phyloP scores from a whole-genome alignment of 352 stramenopile genomes.

The Blastocystis sp. region DNA sequence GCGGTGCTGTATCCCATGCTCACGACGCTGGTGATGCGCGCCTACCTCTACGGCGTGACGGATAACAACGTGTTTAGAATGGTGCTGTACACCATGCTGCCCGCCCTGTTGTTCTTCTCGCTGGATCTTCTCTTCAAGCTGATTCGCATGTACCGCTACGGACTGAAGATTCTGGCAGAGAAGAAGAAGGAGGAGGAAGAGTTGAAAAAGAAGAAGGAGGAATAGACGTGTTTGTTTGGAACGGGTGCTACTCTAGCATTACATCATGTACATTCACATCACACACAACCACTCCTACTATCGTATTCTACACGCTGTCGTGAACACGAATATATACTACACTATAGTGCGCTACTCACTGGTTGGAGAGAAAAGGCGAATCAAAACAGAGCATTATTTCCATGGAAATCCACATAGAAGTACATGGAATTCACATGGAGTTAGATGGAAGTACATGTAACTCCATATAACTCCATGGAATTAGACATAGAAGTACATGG shows the following conservation, averaged over 20 bases:
- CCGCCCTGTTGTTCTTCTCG: constrained; percentile 18
- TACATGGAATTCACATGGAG: too few species aligned
- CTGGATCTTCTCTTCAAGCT: constrained; percentile 17
- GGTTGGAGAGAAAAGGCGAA: constrained; percentile 29
- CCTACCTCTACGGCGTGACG: not conserved
- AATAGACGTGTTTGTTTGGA: too few species aligned
- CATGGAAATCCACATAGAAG: not conserved
- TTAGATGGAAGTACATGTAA: too few species aligned
- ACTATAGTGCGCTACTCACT: too few species aligned
- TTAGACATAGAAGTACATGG: too few species aligned
- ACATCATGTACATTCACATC: too few species aligned
- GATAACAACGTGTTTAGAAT: constrained; percentile 9
- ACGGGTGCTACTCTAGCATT: too few species aligned
- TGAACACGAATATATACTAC: not conserved
- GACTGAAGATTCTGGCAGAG: constrained; percentile 17
- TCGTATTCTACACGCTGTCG: not conserved
- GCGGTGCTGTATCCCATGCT: constrained; percentile 50
- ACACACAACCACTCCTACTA: too few species aligned
- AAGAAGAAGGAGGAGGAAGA: constrained; percentile 30
- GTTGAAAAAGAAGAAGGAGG: not conserved
- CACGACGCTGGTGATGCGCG: not conserved
- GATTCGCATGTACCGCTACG: constrained; percentile 25
- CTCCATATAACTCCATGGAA: too few species aligned
- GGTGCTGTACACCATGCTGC: constrained; percentile 20
- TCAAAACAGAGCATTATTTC: constrained; percentile 48